phyloP scores from a whole-genome alignment of 495 filamentous ascomycete species.

The Xylaria sp. region DNA sequence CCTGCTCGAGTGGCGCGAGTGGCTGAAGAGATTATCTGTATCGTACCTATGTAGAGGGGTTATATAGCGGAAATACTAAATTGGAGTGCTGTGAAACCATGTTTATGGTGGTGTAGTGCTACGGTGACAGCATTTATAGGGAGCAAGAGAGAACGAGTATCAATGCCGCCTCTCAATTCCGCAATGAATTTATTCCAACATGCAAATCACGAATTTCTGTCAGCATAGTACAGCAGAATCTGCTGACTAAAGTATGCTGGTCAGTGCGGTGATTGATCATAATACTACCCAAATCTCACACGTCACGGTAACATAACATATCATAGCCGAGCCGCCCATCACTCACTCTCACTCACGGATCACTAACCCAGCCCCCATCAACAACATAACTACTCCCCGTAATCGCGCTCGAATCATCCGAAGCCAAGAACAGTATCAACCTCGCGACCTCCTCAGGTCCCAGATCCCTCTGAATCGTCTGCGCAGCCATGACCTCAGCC shows the following conservation, averaged over 20 bases:
- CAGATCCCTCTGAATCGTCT: conserved; percentile 52
- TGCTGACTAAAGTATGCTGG: neutral
- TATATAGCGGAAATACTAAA: neutral
- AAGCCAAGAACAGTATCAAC: conserved; percentile 41
- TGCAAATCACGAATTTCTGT: neutral
- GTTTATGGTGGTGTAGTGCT: too few relatives aligned
- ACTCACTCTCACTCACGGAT: conserved; percentile 30
- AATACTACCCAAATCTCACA: neutral
- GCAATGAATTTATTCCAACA: neutral
- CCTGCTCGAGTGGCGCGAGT: conserved; percentile 49
- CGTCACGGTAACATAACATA: neutral
- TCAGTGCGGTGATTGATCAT: neutral
- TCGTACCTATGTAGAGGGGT: neutral
- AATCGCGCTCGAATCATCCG: conserved; percentile 44
- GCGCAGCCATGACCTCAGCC: conserved; percentile 44
- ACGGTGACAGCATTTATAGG: neutral
- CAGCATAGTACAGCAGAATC: neutral
- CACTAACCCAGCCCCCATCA: conserved; percentile 44
- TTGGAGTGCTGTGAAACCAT: neutral
- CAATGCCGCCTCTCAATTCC: neutral
- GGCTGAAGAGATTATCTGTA: conserved; percentile 31
- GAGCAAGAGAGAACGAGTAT: neutral
- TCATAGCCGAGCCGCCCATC: neutral
- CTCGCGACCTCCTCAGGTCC: conserved; percentile 47
- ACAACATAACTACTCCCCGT: conserved; percentile 43